Evolutionary conservation across 495 filamentous ascomycete species (phyloP).

Genomic region (Penicillium flavigenum): DNA sequence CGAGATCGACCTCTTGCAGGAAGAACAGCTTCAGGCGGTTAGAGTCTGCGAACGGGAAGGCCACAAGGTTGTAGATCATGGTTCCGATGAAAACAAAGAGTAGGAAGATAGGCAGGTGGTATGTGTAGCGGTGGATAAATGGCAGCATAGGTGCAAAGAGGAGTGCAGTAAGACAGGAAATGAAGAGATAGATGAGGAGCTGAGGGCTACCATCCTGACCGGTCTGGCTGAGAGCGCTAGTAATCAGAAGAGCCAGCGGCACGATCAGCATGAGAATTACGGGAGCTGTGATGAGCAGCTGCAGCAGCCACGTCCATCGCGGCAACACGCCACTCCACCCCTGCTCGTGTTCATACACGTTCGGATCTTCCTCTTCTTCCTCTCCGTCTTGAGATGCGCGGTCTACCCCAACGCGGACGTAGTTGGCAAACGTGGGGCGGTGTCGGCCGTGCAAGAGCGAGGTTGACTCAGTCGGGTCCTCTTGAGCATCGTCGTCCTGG

Average conservation of each 20-base stretch:
- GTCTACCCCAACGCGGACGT: constrained; percentile 50
- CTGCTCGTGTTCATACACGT: constrained; percentile 77
- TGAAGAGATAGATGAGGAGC: constrained; percentile 67
- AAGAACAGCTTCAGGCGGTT: constrained; percentile 87
- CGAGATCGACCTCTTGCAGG: constrained; percentile 75
- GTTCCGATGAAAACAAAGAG: constrained; percentile 73
- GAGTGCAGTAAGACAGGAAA: constrained; percentile 65
- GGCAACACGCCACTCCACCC: constrained; percentile 78
- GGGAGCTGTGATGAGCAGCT: constrained; percentile 78
- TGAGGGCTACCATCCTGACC: constrained; percentile 70
- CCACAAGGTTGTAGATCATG: constrained; percentile 80
- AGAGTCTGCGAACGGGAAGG: constrained; percentile 81
- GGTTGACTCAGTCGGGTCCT: constrained; percentile 71
- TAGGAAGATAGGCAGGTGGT: constrained; percentile 76
- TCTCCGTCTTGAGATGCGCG: constrained; percentile 32
- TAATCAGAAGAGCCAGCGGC: constrained; percentile 71
- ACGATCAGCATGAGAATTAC: constrained; percentile 71
- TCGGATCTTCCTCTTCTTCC: constrained; percentile 35
- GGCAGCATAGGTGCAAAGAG: constrained; percentile 77
- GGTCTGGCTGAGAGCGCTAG: constrained; percentile 72
- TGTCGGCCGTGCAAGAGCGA: constrained; percentile 65
- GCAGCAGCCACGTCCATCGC: constrained; percentile 79
- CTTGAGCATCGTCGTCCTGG: constrained; percentile 47
- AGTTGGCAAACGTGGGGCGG: constrained; percentile 72
- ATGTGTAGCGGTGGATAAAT: constrained; percentile 82